Conservation (phyloP, 2,329 filamentous ascomycete species). For the Fusarium piperis region DNA sequence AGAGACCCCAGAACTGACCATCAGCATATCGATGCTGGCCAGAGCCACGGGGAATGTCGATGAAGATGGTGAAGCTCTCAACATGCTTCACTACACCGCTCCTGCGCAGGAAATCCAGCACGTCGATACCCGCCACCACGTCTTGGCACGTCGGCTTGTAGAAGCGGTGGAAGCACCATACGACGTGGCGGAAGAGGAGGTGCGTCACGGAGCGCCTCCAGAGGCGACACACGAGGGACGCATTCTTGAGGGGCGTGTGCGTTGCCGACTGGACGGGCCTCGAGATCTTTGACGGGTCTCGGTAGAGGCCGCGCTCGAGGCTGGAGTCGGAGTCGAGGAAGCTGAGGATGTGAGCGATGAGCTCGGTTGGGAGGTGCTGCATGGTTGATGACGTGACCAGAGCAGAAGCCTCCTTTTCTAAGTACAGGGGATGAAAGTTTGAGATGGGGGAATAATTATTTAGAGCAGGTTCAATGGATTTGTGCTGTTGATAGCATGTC, state of each 20-base stretch:
- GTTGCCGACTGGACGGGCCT: slow-evolving; percentile 22
- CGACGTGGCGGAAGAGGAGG: slow-evolving; percentile 65
- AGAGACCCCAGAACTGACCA: slow-evolving; percentile 42
- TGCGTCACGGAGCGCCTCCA: slow-evolving; percentile 64
- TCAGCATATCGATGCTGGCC: slow-evolving; percentile 42
- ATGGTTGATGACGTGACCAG: slow-evolving; percentile 21
- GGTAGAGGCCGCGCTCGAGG: slow-evolving; percentile 58
- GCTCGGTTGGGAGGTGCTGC: slow-evolving; percentile 66
- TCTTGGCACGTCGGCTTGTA: slow-evolving; percentile 38
- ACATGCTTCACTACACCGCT: slow-evolving; percentile 53
- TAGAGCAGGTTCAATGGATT: not conserved
- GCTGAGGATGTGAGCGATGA: slow-evolving; percentile 66
- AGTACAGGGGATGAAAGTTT: not conserved
- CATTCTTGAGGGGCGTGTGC: slow-evolving; percentile 61
- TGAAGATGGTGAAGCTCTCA: slow-evolving; percentile 53
- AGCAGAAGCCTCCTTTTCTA: not conserved
- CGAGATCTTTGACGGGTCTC: slow-evolving; percentile 56
- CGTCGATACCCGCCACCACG: slow-evolving; percentile 45
- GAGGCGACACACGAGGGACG: slow-evolving; percentile 62
- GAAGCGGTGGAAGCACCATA: slow-evolving; percentile 52
- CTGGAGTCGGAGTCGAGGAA: slow-evolving; percentile 61
- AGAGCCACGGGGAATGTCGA: slow-evolving; percentile 43
- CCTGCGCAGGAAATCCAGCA: slow-evolving; percentile 52
- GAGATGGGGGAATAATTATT: not conserved
- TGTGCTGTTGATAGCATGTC: not conserved